Evolutionary conservation across 306 rosid genomes (phyloP), one percentile per base, ranked within the genome.

Genomic region (Castanopsis chinensis): DNA sequence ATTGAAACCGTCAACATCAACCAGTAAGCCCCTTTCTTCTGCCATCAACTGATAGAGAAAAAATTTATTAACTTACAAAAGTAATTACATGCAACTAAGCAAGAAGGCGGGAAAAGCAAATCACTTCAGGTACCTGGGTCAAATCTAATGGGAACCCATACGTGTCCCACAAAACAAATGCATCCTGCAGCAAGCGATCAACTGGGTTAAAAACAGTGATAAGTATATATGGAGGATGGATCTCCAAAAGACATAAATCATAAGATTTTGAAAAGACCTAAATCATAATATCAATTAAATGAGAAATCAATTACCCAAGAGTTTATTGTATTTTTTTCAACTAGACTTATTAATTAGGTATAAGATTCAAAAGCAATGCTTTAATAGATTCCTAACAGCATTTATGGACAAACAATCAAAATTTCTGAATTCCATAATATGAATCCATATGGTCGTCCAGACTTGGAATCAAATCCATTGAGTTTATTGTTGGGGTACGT

Each of bases 141-240:
- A 95, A 90, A 87, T 95, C 99, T 75, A 95, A 81, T 4, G 99
- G 99, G 84, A 95, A 95, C 49, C 99, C 99, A 75, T 63, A 95
- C 0, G 99, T 93, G 77, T 95, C 99, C 99, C 98, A 95, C 90
- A 95, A 85, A 83, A 93, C 83, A 88, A 95, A 95, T 52, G 97
- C 99, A 75, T 93, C 99, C 99, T 95, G 79, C 85, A 85, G 63
- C 72, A 80, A 82, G 74, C 76, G 61, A 76, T 76, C 6, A 83
- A 76, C 33, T 72, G 78, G 28, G 77, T 85, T 71, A 89, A 49
- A 79, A 81, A 79, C 71, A 65, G 60, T 53, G 74, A 77, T 21
- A 15, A 18, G 37, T 69, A 81, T 19, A 18, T n/a, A 64, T 53
- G 51, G 79, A 79, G 32, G 55, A 64, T 56, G 4, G 20, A 57